Evolutionary conservation across 345 rosid genomes (phyloP).

Genomic region (Salix caprea): DNA sequence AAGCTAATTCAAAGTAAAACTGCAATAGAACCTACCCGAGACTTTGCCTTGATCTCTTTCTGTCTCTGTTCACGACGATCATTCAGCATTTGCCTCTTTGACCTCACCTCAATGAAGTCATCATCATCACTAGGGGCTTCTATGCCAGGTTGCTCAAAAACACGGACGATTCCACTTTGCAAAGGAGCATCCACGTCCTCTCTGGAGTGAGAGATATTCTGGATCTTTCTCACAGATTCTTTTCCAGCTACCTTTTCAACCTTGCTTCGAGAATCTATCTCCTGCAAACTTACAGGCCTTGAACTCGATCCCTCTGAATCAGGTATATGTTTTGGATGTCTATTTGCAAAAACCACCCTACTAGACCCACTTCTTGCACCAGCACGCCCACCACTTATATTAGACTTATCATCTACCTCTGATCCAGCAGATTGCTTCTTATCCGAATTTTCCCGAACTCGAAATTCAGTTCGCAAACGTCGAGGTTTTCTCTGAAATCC

Average conservation of each 20-base stretch:
- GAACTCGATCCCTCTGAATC: conserved; percentile 49
- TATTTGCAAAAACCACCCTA: conserved; percentile 50
- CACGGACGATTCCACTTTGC: conserved; percentile 73
- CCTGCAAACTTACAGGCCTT: conserved; percentile 27
- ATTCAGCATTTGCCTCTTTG: conserved; percentile 96
- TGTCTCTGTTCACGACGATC: conserved; percentile 96
- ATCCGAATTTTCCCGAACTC: conserved; percentile 60
- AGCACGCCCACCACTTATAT: conserved; percentile 37
- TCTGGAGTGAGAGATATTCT: conserved; percentile 32
- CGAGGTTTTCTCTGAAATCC: conserved; percentile 61
- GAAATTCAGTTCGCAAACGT: conserved; percentile 64
- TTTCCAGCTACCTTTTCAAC: conserved; percentile 44
- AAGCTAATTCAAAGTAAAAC: background rate
- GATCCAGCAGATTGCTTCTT: conserved; percentile 31
- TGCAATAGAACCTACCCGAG: conserved; percentile 63
- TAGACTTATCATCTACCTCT: conserved; percentile 44
- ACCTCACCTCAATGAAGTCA: conserved; percentile 96
- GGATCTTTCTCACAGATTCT: conserved; percentile 44
- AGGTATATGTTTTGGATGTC: conserved; percentile 44
- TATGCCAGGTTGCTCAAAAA: conserved; percentile 86
- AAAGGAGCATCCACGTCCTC: conserved; percentile 66
- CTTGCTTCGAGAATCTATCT: conserved; percentile 42
- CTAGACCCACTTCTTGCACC: conserved; percentile 44
- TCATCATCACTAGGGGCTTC: conserved; percentile 91
- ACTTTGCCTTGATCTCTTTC: conserved; percentile 88